These are phyloP conservation scores for Colletotrichum lindemuthianum DNA, from an alignment of 2,329 filamentous ascomycete species.

Conservation along the genomic window DNA sequence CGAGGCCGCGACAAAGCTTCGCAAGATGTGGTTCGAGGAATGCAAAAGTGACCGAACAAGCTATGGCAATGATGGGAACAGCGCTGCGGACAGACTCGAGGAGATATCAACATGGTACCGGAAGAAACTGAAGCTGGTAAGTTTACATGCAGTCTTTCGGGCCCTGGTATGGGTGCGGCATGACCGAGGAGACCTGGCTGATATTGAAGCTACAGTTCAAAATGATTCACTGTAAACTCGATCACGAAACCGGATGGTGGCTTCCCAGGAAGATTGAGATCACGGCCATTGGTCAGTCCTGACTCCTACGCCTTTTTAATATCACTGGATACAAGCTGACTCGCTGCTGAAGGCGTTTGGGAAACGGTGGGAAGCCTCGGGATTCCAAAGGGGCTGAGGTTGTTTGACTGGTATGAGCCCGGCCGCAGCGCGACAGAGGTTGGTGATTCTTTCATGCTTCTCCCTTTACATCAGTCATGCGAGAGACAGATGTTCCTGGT, in stretches of 20 bases:
- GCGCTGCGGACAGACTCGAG: too few species aligned
- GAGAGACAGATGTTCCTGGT: background rate
- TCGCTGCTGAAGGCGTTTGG: constrained; percentile 53
- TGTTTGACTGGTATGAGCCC: background rate
- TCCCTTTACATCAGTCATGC: background rate
- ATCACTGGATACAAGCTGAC: too few species aligned
- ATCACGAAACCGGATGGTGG: constrained; percentile 1
- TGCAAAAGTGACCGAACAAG: rapidly evolving
- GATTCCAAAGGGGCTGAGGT: constrained; percentile 31
- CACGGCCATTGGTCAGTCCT: constrained; percentile 17
- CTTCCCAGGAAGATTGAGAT: background rate
- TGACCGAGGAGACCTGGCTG: too few species aligned
- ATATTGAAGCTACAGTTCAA: constrained; percentile 5
- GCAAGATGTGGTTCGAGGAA: too few species aligned
- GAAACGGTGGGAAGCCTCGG: constrained; percentile 61
- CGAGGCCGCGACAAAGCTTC: too few species aligned
- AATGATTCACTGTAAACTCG: background rate
- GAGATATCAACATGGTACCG: too few species aligned
- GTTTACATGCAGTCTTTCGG: too few species aligned
- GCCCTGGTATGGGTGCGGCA: too few species aligned
- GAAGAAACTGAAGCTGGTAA: too few species aligned
- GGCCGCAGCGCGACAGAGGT: constrained; percentile 28
- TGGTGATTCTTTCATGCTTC: background rate
- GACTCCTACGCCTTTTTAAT: too few species aligned
- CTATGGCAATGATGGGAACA: rapidly evolving